These are phyloP conservation scores for Dalbergia cultrata DNA, from an alignment of 306 rosid species.

Conservation along the genomic window DNA sequence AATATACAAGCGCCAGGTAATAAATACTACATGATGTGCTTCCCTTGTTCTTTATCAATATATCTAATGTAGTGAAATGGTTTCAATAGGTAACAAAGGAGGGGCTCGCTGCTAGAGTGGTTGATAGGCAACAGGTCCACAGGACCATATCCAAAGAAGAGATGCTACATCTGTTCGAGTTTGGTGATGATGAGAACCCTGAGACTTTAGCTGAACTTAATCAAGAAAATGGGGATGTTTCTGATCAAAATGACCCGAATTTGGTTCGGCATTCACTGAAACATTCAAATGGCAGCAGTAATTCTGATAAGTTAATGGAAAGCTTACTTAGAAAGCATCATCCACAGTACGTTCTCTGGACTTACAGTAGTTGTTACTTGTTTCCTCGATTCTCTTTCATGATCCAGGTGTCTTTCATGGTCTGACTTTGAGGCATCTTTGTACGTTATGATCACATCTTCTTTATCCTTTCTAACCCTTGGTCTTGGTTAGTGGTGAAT, in stretches of 20 bases:
- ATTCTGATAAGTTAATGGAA: constrained; percentile 94
- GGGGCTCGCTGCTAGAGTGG: constrained; percentile 97
- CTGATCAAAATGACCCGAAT: constrained; percentile 49
- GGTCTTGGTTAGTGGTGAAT: constrained; percentile 25
- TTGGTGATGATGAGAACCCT: constrained; percentile 93
- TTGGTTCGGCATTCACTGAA: constrained; percentile 57
- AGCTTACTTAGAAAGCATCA: constrained; percentile 77
- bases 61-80: constrained; percentile 45
- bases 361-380: constrained; percentile 1
- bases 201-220: constrained; percentile 64
- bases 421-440: constrained; percentile 20
- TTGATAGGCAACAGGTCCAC: constrained; percentile 93
- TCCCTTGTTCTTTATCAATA: constrained; percentile 38
- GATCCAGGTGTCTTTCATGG: constrained; percentile 21
- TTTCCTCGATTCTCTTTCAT: constrained; percentile 15
- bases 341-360: constrained; percentile 69
- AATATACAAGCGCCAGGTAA: constrained; percentile 98
- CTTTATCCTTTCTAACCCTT: constrained; percentile 5
- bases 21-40: constrained; percentile 42
- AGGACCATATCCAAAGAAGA: constrained; percentile 96
- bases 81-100: constrained; percentile 91
- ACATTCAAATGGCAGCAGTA: constrained; percentile 78
- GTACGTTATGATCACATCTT: constrained; percentile 2
- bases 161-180: constrained; percentile 97
- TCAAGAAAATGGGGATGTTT: constrained; percentile 56